Evolutionary conservation across 257 asterid genomes (phyloP).

Genomic region (Apocynum venetum): DNA sequence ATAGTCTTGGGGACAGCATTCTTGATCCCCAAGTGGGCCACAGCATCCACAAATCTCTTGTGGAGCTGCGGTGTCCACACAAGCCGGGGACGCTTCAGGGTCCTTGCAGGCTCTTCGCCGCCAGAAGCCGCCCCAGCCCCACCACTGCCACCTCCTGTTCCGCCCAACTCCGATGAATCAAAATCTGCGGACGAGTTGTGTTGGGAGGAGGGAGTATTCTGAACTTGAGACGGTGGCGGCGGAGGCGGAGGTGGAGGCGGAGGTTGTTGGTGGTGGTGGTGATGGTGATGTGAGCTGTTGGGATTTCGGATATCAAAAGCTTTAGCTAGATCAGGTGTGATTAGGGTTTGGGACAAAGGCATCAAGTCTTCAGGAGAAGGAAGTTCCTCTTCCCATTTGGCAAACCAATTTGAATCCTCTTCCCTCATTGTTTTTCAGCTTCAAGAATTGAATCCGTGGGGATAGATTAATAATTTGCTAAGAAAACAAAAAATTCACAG

Average conservation of each 20-base stretch:
- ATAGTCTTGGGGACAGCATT: slow-evolving; percentile 52
- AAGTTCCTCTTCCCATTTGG: slow-evolving; percentile 78
- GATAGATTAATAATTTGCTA: slow-evolving; percentile 1
- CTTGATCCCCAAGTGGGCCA: slow-evolving; percentile 49
- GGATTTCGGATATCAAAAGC: slow-evolving; percentile 64
- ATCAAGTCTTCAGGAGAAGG: slow-evolving; percentile 78
- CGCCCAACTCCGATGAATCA: slow-evolving; percentile 58
- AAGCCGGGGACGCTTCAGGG: slow-evolving; percentile 46
- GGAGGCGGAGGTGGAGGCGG: slow-evolving; percentile 7
- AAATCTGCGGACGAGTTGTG: slow-evolving; percentile 62
- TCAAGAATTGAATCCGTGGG: not conserved
- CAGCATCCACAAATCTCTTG: slow-evolving; percentile 50
- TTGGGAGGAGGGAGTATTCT: slow-evolving; percentile 29
- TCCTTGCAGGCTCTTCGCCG: slow-evolving; percentile 40
- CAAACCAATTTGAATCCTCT: slow-evolving; percentile 78
- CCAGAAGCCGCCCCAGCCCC: slow-evolving; percentile 20
- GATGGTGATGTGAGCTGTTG: slow-evolving; percentile 31
- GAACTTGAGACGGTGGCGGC: slow-evolving; percentile 12
- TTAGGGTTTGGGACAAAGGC: slow-evolving; percentile 74
- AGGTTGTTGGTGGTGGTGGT: slow-evolving; percentile 24
- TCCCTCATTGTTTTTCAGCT: slow-evolving; percentile 50
- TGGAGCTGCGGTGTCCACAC: slow-evolving; percentile 59
- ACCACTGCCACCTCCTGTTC: slow-evolving; percentile 29
- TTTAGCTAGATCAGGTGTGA: slow-evolving; percentile 64
- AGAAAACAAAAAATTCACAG: not conserved